Percentiles rank a stretch among this genome's conserved stretches.
Conservation (phyloP, 225 moss, liverwort and hornwort species). For the Bryum argenteum region DNA sequence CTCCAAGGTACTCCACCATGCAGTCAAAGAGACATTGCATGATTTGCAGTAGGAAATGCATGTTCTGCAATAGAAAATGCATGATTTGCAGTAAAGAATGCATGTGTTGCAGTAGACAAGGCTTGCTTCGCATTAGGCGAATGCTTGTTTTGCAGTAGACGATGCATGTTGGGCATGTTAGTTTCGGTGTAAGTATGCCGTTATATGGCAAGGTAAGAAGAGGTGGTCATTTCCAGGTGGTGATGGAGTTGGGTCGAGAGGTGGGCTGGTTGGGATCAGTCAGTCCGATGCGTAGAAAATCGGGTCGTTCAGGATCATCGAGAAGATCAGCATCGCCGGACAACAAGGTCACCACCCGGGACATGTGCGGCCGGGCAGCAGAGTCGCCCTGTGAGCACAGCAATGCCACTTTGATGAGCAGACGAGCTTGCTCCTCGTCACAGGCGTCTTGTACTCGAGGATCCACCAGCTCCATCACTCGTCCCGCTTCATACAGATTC, state of each 20-base stretch:
- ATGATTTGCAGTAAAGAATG: too few relatives aligned
- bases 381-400: constrained; percentile 55
- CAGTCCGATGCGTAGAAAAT: constrained; percentile 48
- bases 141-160: too few relatives aligned
- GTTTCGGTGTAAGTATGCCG: neutral
- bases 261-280: constrained; percentile 30
- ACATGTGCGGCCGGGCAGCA: constrained; percentile 40
- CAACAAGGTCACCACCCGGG: constrained; percentile 41
- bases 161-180: neutral
- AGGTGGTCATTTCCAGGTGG: constrained; percentile 40
- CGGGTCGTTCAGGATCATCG: constrained; percentile 40
- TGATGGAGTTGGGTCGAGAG: constrained; percentile 40
- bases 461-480: constrained; percentile 48
- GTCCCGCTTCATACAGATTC: constrained; percentile 43
- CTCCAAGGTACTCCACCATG: too few relatives aligned
- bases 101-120: neutral
- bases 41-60: too few relatives aligned
- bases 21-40: neutral
- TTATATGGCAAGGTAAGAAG: too few relatives aligned
- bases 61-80: neutral
- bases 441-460: constrained; percentile 42
- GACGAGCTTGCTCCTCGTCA: constrained; percentile 53
- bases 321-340: constrained; percentile 46
- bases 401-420: constrained; percentile 59
- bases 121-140: too few relatives aligned